These are phyloP conservation scores for Euphorbia peplus DNA, from an alignment of 345 rosid species.

Conservation along the genomic window DNA sequence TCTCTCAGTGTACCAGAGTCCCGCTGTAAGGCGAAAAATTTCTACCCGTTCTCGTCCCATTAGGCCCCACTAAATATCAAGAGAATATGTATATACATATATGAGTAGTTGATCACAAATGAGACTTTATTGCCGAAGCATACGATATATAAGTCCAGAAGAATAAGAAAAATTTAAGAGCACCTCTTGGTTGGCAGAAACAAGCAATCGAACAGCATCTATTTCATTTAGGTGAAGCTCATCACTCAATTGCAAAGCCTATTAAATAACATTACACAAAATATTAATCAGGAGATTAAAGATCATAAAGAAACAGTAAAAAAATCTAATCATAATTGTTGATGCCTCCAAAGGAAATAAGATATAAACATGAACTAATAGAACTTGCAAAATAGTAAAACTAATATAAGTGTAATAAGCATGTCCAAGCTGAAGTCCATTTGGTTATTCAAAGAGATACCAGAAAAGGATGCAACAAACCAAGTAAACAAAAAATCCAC, in stretches of 20 bases:
- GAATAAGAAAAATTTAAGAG: constrained; percentile 19
- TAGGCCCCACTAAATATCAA: constrained; percentile 61
- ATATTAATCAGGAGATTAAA: constrained; percentile 1
- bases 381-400: not conserved
- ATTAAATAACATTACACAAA: constrained; percentile 16
- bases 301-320: not conserved
- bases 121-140: not conserved
- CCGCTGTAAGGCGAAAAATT: constrained; percentile 83
- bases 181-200: constrained; percentile 94
- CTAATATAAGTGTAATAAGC: not conserved
- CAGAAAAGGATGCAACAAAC: not conserved
- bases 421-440: not conserved
- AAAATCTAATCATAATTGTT: not conserved
- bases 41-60: constrained; percentile 80
- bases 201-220: constrained; percentile 74
- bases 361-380: not conserved
- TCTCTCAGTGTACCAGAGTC: constrained; percentile 95
- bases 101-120: constrained; percentile 13
- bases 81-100: not conserved
- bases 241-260: constrained; percentile 86
- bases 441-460: not conserved
- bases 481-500: not conserved
- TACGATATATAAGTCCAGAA: not conserved
- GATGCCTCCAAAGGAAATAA: not conserved
- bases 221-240: constrained; percentile 91